These are phyloP conservation scores for Sarocladiaceae sp. DNA, from an alignment of 2,329 filamentous ascomycete species.

Conservation along the genomic window DNA sequence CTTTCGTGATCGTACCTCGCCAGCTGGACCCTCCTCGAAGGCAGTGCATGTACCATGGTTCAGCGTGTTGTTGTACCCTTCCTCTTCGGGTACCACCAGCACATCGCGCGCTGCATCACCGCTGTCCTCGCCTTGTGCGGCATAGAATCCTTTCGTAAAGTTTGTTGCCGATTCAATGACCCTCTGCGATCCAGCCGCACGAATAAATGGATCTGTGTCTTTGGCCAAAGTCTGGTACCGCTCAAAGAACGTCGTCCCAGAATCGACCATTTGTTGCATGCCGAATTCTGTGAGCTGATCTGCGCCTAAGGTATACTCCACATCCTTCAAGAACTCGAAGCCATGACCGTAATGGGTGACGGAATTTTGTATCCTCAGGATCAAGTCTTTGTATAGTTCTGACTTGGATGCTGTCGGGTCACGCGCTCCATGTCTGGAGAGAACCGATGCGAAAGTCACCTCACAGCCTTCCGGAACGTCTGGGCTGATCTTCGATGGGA, in stretches of 20 bases:
- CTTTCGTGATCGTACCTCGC: constrained; percentile 42
- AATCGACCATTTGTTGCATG: constrained; percentile 65
- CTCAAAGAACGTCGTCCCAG: constrained; percentile 70
- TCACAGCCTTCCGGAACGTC: constrained; percentile 63
- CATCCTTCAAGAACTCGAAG: constrained; percentile 68
- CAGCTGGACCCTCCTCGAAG: constrained; percentile 60
- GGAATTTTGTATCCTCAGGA: constrained; percentile 59
- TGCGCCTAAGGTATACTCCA: constrained; percentile 65
- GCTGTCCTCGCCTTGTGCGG: constrained; percentile 28
- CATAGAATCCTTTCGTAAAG: constrained; percentile 71
- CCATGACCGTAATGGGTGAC: constrained; percentile 54
- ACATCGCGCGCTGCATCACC: constrained; percentile 50
- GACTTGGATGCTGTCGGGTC: constrained; percentile 72
- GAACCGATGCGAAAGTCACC: constrained; percentile 73
- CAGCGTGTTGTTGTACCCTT: constrained; percentile 74
- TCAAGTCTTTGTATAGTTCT: constrained; percentile 54
- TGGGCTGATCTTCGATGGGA: constrained; percentile 60
- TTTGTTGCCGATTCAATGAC: constrained; percentile 71
- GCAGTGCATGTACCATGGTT: constrained; percentile 66
- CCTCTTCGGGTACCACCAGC: constrained; percentile 65
- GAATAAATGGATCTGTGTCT: constrained; percentile 61
- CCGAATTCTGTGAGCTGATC: constrained; percentile 68
- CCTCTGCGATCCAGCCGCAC: constrained; percentile 65
- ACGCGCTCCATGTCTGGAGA: constrained; percentile 81
- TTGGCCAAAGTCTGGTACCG: constrained; percentile 64